These are phyloP conservation scores for Lactarius evosmus DNA, from an alignment of 768 basidiomycete genomes.

Conservation along the genomic window DNA sequence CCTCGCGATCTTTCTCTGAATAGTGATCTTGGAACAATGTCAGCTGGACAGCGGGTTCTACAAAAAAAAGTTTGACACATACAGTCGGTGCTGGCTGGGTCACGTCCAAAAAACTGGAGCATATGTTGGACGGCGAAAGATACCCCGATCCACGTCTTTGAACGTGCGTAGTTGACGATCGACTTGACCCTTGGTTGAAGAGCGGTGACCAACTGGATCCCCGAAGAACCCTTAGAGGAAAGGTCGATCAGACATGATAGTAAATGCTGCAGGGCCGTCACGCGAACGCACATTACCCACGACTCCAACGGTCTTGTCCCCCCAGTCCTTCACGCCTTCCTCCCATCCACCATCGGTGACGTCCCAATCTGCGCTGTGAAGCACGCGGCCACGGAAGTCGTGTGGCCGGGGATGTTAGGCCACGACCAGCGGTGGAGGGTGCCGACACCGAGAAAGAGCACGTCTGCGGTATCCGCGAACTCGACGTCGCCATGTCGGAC, in stretches of 20 bases:
- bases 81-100: too few relatives aligned
- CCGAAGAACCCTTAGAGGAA: conserved; percentile 29
- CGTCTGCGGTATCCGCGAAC: conserved; percentile 52
- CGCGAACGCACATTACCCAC: too few relatives aligned
- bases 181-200: conserved; percentile 31
- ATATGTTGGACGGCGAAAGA: too few relatives aligned
- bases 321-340: conserved; percentile 26
- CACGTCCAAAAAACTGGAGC: too few relatives aligned
- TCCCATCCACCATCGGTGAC: conserved; percentile 35
- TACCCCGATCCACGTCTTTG: conserved; percentile 61
- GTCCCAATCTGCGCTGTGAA: conserved; percentile 66
- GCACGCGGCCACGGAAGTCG: conserved; percentile 52
- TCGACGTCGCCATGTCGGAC: conserved; percentile 27
- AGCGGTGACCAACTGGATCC: conserved; percentile 31
- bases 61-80: too few relatives aligned
- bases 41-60: too few relatives aligned
- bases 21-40: conserved; percentile 29
- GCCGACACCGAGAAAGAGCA: too few relatives aligned
- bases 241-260: neutral
- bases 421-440: too few relatives aligned
- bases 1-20: too few relatives aligned
- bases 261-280: too few relatives aligned
- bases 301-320: conserved; percentile 28
- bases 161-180: conserved; percentile 42
- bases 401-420: conserved; percentile 60